Conservation (phyloP, 129 eudicot genomes). For the Smallanthus sonchifolius region DNA sequence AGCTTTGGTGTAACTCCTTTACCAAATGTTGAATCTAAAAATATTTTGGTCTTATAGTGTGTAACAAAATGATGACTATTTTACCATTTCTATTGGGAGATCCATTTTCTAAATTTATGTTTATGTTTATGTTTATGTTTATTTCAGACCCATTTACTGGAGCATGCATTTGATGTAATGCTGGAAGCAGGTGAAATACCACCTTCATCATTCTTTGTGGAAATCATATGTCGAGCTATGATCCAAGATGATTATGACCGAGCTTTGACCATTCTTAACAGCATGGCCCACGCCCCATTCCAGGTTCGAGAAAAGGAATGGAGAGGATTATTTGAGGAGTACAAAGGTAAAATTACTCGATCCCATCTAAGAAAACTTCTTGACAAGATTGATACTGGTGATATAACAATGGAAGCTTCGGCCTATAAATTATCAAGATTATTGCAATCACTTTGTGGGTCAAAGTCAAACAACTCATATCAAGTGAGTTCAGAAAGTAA, state of each 20-base stretch:
- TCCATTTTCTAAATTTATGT: not conserved
- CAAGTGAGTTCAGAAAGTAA: not conserved
- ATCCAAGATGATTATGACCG: constrained; percentile 44
- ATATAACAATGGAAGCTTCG: constrained; percentile 50
- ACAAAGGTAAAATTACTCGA: constrained; percentile 47
- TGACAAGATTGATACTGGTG: constrained; percentile 32
- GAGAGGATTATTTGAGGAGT: constrained; percentile 56
- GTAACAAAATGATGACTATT: not conserved
- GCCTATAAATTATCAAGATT: constrained; percentile 50
- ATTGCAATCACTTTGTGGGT: constrained; percentile 52
- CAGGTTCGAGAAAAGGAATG: constrained; percentile 64
- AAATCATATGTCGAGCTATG: constrained; percentile 63
- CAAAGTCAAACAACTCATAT: constrained; percentile 28
- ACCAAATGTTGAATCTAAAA: not conserved
- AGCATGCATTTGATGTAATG: constrained; percentile 80
- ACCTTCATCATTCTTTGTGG: constrained; percentile 52
- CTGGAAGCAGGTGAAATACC: constrained; percentile 90
- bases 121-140: constrained; percentile 14
- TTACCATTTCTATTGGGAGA: not conserved
- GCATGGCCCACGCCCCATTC: constrained; percentile 81
- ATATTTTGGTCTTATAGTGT: not conserved
- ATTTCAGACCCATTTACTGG: constrained; percentile 72
- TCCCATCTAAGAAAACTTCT: constrained; percentile 38
- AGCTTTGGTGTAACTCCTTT: not conserved
- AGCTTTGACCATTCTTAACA: constrained; percentile 53